Conservation (phyloP, 2,329 filamentous ascomycete genomes). For the Fusarium bulbicola region DNA sequence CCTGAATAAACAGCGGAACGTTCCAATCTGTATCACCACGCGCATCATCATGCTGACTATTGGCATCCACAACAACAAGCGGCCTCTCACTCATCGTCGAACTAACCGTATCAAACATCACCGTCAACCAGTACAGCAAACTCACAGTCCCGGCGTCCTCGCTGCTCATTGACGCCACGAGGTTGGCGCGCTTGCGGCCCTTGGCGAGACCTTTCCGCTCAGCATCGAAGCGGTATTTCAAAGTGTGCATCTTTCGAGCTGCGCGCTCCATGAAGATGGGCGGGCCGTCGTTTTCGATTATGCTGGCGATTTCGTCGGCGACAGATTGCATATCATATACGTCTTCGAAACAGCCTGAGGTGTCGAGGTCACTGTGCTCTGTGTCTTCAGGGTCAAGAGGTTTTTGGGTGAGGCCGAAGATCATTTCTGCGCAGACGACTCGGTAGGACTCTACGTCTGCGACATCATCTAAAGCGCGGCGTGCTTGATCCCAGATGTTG, state of each 20-base stretch:
- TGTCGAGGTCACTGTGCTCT: neutral
- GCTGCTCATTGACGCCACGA: neutral
- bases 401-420: conserved; percentile 50
- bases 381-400: conserved; percentile 17
- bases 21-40: conserved; percentile 11
- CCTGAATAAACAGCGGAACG: conserved; percentile 10
- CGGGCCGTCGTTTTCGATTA: conserved; percentile 36
- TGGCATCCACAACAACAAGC: conserved; percentile 49
- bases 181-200: neutral
- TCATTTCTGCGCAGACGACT: conserved; percentile 51
- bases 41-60: conserved; percentile 46
- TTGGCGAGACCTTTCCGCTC: conserved; percentile 17
- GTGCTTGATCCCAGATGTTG: conserved; percentile 50
- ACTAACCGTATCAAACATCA: conserved; percentile 68
- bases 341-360: neutral
- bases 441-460: conserved; percentile 49
- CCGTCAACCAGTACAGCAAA: conserved; percentile 65
- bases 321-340: neutral
- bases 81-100: conserved; percentile 58
- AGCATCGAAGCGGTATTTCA: conserved; percentile 38
- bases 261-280: conserved; percentile 37
- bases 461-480: conserved; percentile 46
- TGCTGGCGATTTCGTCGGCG: conserved; percentile 10
- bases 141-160: conserved; percentile 56
- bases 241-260: conserved; percentile 35